Conservation (phyloP, 805 yeast species). For the Ogataea kodamae region DNA sequence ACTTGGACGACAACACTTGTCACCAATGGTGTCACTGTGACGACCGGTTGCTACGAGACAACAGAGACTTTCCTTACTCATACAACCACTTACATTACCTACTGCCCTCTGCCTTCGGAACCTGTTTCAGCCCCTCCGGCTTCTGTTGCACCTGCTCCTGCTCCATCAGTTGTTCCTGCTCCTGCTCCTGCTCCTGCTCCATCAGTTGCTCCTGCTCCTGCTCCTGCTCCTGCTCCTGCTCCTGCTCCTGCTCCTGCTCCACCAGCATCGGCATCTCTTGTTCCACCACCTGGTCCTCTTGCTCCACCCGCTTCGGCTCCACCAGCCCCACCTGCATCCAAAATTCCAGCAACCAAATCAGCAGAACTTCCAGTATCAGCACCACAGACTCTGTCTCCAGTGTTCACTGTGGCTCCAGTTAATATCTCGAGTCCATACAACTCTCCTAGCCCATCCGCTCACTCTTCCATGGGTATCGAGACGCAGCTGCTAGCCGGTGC, state of each 20-base stretch:
- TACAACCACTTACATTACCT: conserved; percentile 8
- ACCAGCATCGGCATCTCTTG: neutral
- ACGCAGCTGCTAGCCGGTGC: conserved; percentile 13
- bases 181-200: conserved; percentile 1
- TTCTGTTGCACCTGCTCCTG: conserved; percentile 1
- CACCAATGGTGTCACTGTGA: conserved; percentile 6
- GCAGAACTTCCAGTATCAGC: no score
- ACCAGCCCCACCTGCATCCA: neutral
- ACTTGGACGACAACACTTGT: conserved; percentile 7
- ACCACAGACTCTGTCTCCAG: no score
- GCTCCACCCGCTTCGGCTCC: conserved; percentile 1
- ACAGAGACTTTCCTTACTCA: conserved; percentile 4
- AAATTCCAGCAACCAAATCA: neutral
- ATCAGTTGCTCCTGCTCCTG: conserved; percentile 1
- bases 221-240: neutral
- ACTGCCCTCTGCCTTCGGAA: conserved; percentile 10
- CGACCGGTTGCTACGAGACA: conserved; percentile 8
- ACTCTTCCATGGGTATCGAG: conserved; percentile 8
- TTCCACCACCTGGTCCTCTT: neutral
- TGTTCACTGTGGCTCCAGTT: conserved; percentile 2
- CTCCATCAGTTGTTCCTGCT: conserved; percentile 1
- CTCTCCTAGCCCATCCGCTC: neutral
- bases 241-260: conserved; percentile 1
- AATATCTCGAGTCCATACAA: conserved; percentile 2
- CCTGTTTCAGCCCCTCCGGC: conserved; percentile 1